Evolutionary conservation across 2,329 filamentous ascomycete genomes (phyloP).

Genomic region (Fusarium fracticaudum): DNA sequence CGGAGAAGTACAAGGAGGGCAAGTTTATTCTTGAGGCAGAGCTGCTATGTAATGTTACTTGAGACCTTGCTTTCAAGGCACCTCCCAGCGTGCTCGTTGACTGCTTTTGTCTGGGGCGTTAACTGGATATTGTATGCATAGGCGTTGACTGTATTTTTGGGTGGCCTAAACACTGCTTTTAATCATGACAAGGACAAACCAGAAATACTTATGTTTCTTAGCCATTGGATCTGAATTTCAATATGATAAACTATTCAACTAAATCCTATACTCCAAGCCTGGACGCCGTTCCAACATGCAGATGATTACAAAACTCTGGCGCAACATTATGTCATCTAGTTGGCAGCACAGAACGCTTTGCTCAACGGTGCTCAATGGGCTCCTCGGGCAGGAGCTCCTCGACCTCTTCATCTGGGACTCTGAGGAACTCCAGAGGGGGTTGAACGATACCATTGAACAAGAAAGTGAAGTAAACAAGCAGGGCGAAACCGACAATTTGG

Average conservation of each 20-base stretch:
- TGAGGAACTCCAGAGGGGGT: slow-evolving; percentile 78
- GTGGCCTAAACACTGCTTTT: slow-evolving; percentile 14
- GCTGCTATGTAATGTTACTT: slow-evolving; percentile 81
- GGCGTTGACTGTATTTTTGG: neutral
- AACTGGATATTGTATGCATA: slow-evolving; percentile 6
- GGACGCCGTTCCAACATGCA: slow-evolving; percentile 9
- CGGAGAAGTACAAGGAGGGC: slow-evolving; percentile 98
- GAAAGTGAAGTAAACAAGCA: slow-evolving; percentile 96
- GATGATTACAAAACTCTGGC: neutral
- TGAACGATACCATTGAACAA: slow-evolving; percentile 94
- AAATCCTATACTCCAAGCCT: slow-evolving; percentile 7
- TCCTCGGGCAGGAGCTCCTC: slow-evolving; percentile 81
- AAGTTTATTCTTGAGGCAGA: slow-evolving; percentile 97
- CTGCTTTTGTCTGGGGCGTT: slow-evolving; percentile 25
- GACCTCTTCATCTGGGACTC: slow-evolving; percentile 59
- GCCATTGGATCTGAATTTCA: neutral
- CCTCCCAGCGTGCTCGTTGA: neutral
- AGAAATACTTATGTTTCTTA: neutral
- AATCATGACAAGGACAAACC: slow-evolving; percentile 12
- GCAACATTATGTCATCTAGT: neutral
- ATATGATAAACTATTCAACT: slow-evolving; percentile 4
- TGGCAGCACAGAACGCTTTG: neutral
- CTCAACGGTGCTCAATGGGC: slow-evolving; percentile 75
- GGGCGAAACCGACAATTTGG: slow-evolving; percentile 86
- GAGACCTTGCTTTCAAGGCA: slow-evolving; percentile 17